Percentiles rank a stretch among this genome's conserved stretches.
Evolutionary conservation across 2,329 filamentous ascomycete genomes (phyloP).

Genomic region (Neophaeococcomyces aloes): DNA sequence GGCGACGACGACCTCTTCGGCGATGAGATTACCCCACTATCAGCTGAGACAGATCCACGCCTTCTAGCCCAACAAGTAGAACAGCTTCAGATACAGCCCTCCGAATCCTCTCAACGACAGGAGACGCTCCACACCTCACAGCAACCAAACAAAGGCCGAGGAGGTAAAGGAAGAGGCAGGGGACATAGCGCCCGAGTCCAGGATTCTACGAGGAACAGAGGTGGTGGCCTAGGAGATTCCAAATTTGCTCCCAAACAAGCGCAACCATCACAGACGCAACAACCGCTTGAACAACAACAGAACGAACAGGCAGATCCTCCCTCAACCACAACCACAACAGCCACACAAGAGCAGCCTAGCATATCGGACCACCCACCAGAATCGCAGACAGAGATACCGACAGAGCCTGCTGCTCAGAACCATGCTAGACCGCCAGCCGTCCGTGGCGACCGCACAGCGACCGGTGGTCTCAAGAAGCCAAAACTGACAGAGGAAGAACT

Average conservation of each 20-base stretch:
- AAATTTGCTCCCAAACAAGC: conserved; percentile 17
- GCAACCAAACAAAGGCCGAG: conserved; percentile 8
- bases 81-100: conserved; percentile 11
- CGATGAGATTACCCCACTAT: conserved; percentile 40
- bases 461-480: conserved; percentile 44
- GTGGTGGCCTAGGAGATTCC: conserved; percentile 17
- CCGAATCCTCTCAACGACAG: background rate
- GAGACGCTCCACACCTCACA: background rate
- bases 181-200: conserved; percentile 19
- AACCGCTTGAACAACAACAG: conserved; percentile 4
- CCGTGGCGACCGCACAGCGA: conserved; percentile 44
- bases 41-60: conserved; percentile 23
- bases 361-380: conserved; percentile 2
- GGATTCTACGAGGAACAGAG: background rate
- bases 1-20: conserved; percentile 42
- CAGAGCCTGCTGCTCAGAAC: conserved; percentile 12
- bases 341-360: conserved; percentile 4
- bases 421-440: conserved; percentile 34
- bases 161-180: conserved; percentile 24
- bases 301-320: conserved; percentile 1
- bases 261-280: conserved; percentile 5
- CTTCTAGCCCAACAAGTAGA: conserved; percentile 15
- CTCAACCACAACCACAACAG: conserved; percentile 13
- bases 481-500: conserved; percentile 58
- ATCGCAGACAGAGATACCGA: conserved; percentile 4